phyloP scores from a whole-genome alignment of 2,329 filamentous ascomycete genomes.

The Macrophomina tecta region DNA sequence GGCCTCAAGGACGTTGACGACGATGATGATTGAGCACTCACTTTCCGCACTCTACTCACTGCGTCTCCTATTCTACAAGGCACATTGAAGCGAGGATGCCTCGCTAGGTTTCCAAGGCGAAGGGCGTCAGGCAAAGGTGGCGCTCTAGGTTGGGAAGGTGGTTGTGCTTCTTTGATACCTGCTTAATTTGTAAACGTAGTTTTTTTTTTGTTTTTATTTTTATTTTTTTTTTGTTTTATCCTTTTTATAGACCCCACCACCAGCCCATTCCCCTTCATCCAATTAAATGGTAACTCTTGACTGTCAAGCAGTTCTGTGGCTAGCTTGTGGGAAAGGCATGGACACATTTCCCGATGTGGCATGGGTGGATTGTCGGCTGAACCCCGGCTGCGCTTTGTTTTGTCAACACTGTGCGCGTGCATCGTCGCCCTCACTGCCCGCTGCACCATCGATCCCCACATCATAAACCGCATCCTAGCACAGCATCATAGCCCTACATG shows the following conservation, averaged over 20 bases:
- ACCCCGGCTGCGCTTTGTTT: conserved; percentile 13
- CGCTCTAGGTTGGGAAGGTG: not conserved
- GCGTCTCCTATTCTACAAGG: not conserved
- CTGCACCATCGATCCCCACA: not conserved
- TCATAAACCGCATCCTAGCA: conserved; percentile 6
- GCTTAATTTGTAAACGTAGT: conserved; percentile 9
- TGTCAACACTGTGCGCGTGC: conserved; percentile 9
- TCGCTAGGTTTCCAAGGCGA: not conserved
- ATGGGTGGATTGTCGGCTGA: not conserved
- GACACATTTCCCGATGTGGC: not conserved
- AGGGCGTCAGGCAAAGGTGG: not conserved
- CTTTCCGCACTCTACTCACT: not conserved
- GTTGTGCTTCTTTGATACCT: conserved; percentile 8
- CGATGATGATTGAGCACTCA: conserved; percentile 17
- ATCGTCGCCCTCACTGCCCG: not conserved
- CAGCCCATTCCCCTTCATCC: no score
- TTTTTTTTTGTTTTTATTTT: not conserved
- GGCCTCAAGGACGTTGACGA: conserved; percentile 33
- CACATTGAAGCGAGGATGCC: not conserved
- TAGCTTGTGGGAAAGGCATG: not conserved
- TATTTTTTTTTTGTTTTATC: not conserved
- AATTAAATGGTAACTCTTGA: no score
- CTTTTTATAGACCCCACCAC: no score
- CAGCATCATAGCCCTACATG: conserved; percentile 11
- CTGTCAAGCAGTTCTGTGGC: not conserved